A percentile compares a stretch with the other conserved stretches of the same genome.
These are phyloP conservation scores for Cladosporium sp. DNA, from an alignment of 2,329 filamentous ascomycete genomes.

Conservation along the genomic window DNA sequence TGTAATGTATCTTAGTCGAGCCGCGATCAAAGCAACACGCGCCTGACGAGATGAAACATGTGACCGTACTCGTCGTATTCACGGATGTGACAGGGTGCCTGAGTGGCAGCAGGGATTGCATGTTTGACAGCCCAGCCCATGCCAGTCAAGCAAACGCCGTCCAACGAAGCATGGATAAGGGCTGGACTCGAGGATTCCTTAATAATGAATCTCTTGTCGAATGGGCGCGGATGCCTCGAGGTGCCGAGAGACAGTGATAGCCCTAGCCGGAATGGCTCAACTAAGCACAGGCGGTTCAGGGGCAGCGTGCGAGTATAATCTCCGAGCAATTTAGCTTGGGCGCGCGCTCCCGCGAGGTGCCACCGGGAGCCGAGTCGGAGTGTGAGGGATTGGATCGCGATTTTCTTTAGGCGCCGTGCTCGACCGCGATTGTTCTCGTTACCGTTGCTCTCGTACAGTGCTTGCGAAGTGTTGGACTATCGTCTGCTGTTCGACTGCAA, in stretches of 20 bases:
- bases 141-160: conserved; percentile 1
- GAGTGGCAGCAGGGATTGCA: background rate
- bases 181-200: conserved; percentile 4
- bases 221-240: conserved; percentile 1
- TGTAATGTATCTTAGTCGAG: background rate
- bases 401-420: conserved; percentile 6
- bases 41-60: background rate
- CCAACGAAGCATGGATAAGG: conserved; percentile 7
- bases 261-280: background rate
- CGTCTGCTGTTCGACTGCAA: background rate
- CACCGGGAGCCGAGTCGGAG: conserved; percentile 3
- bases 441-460: background rate
- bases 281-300: background rate
- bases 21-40: background rate
- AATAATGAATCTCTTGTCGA: background rate
- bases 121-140: conserved; percentile 1
- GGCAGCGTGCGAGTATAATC: background rate
- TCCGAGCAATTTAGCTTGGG: conserved; percentile 7
- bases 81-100: conserved; percentile 4
- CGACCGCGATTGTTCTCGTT: conserved; percentile 1
- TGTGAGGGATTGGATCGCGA: conserved; percentile 16
- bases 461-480: background rate
- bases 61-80: background rate
- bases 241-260: conserved; percentile 10
- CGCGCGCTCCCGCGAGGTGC: background rate